phyloP scores from a whole-genome alignment of 495 filamentous ascomycete genomes.

The Aspergillus incahuasiensis region DNA sequence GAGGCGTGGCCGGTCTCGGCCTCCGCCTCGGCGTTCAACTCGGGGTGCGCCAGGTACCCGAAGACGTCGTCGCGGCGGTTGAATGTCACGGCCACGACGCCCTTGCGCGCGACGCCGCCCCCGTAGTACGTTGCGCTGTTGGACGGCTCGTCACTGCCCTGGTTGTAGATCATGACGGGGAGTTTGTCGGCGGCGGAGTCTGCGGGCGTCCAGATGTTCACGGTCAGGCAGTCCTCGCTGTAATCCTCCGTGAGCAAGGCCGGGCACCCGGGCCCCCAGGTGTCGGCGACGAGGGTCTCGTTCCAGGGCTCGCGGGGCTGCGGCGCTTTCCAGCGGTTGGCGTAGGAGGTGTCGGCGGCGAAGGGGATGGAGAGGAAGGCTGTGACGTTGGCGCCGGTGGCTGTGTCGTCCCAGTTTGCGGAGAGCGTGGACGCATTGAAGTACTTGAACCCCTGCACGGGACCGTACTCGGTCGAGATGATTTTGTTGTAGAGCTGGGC shows the following conservation, averaged over 20 bases:
- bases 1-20: constrained; percentile 35
- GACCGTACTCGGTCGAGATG: constrained; percentile 25
- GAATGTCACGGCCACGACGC: constrained; percentile 62
- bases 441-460: constrained; percentile 27
- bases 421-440: constrained; percentile 26
- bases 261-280: constrained; percentile 24
- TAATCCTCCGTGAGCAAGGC: constrained; percentile 9
- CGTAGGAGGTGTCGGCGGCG: constrained; percentile 25
- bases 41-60: constrained; percentile 60
- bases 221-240: constrained; percentile 29
- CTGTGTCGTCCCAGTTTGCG: constrained; percentile 46
- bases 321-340: constrained; percentile 28
- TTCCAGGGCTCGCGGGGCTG: constrained; percentile 26
- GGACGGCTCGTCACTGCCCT: constrained; percentile 28
- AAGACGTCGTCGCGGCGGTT: constrained; percentile 67
- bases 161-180: constrained; percentile 28
- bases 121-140: constrained; percentile 23
- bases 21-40: constrained; percentile 39
- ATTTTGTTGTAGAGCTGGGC: constrained; percentile 1
- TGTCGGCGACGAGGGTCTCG: constrained; percentile 19
- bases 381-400: constrained; percentile 16
- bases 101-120: constrained; percentile 28
- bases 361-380: constrained; percentile 16
- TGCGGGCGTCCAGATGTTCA: constrained; percentile 30
- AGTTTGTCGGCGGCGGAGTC: constrained; percentile 23